phyloP scores from a whole-genome alignment of 371 early-diverging fungal species.

The Circinella umbellata region DNA sequence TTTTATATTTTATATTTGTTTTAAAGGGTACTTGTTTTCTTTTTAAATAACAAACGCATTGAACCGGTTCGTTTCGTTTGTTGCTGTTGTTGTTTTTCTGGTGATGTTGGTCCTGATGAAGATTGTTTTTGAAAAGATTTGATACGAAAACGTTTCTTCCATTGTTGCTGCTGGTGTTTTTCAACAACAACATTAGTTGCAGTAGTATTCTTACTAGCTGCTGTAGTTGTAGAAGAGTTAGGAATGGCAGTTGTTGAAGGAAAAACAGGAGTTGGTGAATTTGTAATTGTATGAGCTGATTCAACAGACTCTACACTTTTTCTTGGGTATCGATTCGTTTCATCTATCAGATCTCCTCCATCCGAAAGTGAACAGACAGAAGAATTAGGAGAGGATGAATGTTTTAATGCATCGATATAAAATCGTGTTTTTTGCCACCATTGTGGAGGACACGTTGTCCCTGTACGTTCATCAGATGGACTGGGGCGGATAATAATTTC shows the following conservation, averaged over 20 bases:
- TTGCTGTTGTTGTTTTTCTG: not conserved
- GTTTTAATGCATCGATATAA: conserved; percentile 16
- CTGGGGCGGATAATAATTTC: conserved; percentile 17
- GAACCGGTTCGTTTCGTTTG: not conserved
- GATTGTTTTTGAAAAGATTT: conserved; percentile 4
- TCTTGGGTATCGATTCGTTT: not conserved
- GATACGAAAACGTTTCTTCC: not conserved
- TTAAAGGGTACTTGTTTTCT: not conserved
- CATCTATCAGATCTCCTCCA: not conserved
- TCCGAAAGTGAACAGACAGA: not conserved
- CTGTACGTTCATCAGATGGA: conserved; percentile 19
- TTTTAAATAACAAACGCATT: not conserved
- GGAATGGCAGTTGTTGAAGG: not conserved
- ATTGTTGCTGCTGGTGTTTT: not conserved
- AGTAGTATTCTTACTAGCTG: not conserved
- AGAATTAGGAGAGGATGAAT: conserved; percentile 6
- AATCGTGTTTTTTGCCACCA: conserved; percentile 30
- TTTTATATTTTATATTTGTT: not conserved
- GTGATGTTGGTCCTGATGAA: not conserved
- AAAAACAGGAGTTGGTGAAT: not conserved
- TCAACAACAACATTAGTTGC: not conserved
- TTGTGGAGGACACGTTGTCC: conserved; percentile 24
- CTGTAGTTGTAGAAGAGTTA: not conserved
- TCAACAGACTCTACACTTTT: not conserved
- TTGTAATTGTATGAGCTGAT: not conserved